Evolutionary conservation across 2,329 filamentous ascomycete species (phyloP), one percentile per base, ranked within the genome.

Genomic region (Trichoderma sp.): DNA sequence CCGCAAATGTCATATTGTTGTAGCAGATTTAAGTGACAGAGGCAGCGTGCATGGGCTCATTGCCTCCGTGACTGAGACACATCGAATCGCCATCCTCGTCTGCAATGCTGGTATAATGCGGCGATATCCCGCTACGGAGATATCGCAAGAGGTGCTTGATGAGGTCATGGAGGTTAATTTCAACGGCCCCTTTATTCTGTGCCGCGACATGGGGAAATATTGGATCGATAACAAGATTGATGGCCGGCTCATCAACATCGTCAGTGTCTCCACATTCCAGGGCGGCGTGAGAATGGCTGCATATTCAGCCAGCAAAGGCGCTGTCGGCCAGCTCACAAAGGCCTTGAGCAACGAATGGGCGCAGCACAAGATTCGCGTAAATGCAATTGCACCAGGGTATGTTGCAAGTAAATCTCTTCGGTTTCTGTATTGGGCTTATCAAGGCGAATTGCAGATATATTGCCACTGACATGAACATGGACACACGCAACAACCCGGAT

Each of bases 161-260:
- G 58, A 63, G 9, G 58, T 63, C 3, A 63, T 63, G 58, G 37
- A 63, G n/a, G 27, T 63, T 9, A 63, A 63, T 15, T 45, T 63
- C 39, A 50, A 50, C 58, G 35, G 39, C 37, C 37, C 59, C 19
- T 64, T 64, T 48, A 29, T 52, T 29, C 27, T 64, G 25, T 64
- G 59, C 59, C 37, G 59, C 32, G 59, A 64, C 25, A 64, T 64
- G 34, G 59, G 59, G 17, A 64, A 22, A 22, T 53, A 64, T 19
- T 64, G 59, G 59, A 64, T 64, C 37, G 59, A 64, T 3, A 64
- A 64, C 25, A 52, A 35, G 15, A 64, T 64, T n/a, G 37, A 52
- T 3, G 59, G 59, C 29, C 9, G 39, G 19, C 37, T 64, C 42
- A 64, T 64, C 29, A 64, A 64, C 42, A 64, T 48, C 10, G 59